Conservation (phyloP, 75 land plant genomes). For the Chamaecyparis obtusa region DNA sequence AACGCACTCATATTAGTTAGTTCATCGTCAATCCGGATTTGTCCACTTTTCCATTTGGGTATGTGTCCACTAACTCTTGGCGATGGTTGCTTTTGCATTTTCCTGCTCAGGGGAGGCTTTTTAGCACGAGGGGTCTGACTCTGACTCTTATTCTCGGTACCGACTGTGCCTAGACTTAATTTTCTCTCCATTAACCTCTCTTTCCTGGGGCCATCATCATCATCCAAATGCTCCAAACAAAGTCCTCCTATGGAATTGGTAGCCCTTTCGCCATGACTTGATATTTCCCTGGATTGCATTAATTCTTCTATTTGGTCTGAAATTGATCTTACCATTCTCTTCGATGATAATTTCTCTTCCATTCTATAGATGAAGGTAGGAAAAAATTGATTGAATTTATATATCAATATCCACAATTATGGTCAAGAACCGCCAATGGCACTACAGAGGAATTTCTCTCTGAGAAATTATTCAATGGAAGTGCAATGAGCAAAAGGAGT, state of each 20-base stretch:
- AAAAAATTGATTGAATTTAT: not conserved
- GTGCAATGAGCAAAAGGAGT: not conserved
- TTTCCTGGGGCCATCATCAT: not conserved
- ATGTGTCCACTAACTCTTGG: conserved; percentile 10
- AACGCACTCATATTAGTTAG: not conserved
- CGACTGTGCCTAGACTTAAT: conserved; percentile 1
- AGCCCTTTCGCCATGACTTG: not conserved
- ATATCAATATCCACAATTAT: not conserved
- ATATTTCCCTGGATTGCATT: not conserved
- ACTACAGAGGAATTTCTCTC: no score
- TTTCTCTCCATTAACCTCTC: not conserved
- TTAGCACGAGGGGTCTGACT: not conserved
- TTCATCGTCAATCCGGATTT: conserved; percentile 1
- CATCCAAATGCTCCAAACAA: not conserved
- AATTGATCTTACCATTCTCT: not conserved
- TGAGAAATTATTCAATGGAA: no score
- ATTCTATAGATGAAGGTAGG: not conserved
- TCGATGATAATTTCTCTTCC: not conserved
- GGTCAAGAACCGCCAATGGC: not conserved
- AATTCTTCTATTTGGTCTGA: conserved; percentile 8
- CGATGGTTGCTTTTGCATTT: not conserved
- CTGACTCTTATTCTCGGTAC: not conserved
- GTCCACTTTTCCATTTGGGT: conserved; percentile 11
- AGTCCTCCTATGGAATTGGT: not conserved
- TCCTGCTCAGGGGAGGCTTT: conserved; percentile 3